Percentiles rank a stretch among this genome's conserved stretches.
These are phyloP conservation scores for Aspergillus wentii DNA, from an alignment of 495 filamentous ascomycete genomes.

Conservation along the genomic window DNA sequence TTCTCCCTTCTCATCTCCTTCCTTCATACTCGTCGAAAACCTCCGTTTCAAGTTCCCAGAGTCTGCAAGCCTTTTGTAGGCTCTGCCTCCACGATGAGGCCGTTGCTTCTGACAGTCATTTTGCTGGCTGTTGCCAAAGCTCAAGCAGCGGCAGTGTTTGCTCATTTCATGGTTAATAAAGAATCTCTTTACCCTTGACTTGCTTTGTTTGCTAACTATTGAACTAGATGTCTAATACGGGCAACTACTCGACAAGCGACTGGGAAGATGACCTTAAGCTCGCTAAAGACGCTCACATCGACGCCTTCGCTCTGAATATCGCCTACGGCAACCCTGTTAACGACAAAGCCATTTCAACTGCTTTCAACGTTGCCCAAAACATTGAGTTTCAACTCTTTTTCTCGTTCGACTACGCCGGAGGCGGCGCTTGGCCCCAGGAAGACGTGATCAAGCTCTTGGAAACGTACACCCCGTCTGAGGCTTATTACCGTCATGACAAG, in stretches of 20 bases:
- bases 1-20: background rate
- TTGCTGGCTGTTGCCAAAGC: background rate
- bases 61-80: too few species aligned
- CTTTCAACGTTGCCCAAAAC: conserved; percentile 46
- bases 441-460: conserved; percentile 53
- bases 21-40: background rate
- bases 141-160: conserved; percentile 8
- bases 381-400: conserved; percentile 57
- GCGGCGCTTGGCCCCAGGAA: conserved; percentile 46
- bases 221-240: conserved; percentile 3
- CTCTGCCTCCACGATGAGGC: background rate
- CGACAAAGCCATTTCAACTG: conserved; percentile 34
- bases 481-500: conserved; percentile 49
- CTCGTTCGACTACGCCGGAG: conserved; percentile 61
- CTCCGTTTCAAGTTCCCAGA: background rate
- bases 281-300: conserved; percentile 57
- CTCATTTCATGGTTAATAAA: conserved; percentile 12
- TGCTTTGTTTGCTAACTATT: background rate
- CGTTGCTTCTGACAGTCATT: background rate
- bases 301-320: conserved; percentile 68
- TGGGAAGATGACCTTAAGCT: conserved; percentile 55
- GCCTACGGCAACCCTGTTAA: conserved; percentile 45
- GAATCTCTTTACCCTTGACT: background rate
- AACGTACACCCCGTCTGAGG: conserved; percentile 36
- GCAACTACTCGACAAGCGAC: conserved; percentile 17